phyloP scores from a whole-genome alignment of 257 asterid species.

The Eucommia ulmoides region DNA sequence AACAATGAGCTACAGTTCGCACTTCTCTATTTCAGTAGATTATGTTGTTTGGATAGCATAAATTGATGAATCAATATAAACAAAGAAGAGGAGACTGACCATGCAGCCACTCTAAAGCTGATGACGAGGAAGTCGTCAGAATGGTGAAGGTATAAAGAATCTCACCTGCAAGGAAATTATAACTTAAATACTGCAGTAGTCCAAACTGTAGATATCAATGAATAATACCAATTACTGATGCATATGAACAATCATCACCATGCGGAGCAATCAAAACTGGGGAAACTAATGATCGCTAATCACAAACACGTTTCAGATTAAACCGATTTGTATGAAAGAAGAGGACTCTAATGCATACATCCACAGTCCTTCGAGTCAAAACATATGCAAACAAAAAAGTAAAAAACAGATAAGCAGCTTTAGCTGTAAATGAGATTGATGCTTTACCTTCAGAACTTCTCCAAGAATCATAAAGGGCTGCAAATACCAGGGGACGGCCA shows the following conservation, averaged over 20 bases:
- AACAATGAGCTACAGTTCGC: background rate
- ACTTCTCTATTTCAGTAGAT: background rate
- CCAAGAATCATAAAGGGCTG: constrained; percentile 91
- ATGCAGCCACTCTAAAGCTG: constrained; percentile 81
- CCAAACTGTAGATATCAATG: no score
- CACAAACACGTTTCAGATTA: no score
- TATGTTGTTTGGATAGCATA: background rate
- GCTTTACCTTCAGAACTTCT: constrained; percentile 59
- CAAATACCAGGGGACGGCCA: constrained; percentile 78
- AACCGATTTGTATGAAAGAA: no score
- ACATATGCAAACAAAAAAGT: no score
- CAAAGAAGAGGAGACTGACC: constrained; percentile 33
- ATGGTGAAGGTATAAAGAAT: constrained; percentile 71
- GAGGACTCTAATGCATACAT: no score
- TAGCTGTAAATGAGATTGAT: background rate
- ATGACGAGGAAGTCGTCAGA: constrained; percentile 66
- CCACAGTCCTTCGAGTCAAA: no score
- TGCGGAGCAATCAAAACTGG: no score
- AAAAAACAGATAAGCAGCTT: no score
- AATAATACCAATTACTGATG: no score
- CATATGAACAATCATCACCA: no score
- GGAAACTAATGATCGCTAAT: no score
- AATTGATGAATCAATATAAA: background rate
- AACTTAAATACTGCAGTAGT: no score
- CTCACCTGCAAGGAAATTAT: constrained; percentile 45